Conservation (phyloP, 495 filamentous ascomycete species). For the Podospora tetraspora region DNA sequence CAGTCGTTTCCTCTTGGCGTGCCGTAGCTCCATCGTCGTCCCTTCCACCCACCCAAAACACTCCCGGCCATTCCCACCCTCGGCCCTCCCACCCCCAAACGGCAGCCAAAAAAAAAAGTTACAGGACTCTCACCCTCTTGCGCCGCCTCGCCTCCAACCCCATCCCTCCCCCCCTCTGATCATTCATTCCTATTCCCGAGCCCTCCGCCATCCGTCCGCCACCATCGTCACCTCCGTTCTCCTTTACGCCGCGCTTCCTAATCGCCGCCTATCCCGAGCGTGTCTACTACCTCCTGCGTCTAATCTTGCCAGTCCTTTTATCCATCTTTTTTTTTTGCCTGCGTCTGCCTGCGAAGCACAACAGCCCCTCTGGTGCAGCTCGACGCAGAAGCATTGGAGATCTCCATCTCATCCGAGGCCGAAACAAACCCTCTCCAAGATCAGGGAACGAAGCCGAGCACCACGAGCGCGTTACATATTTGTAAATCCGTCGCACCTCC, state of each 20-base stretch:
- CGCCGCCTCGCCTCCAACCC: slow-evolving; percentile 15
- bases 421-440: neutral
- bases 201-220: slow-evolving; percentile 24
- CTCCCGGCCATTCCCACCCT: slow-evolving; percentile 4
- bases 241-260: slow-evolving; percentile 7
- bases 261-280: neutral
- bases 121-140: slow-evolving; percentile 11
- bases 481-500: slow-evolving; percentile 19
- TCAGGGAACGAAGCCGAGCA: slow-evolving; percentile 15
- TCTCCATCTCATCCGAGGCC: slow-evolving; percentile 12
- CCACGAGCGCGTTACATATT: slow-evolving; percentile 15
- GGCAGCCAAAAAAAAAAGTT: slow-evolving; percentile 31
- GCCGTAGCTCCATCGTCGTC: slow-evolving; percentile 23
- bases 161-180: slow-evolving; percentile 10
- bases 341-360: slow-evolving; percentile 1
- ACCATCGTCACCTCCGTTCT: slow-evolving; percentile 5
- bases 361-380: slow-evolving; percentile 5
- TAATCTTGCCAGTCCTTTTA: neutral
- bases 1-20: slow-evolving; percentile 6
- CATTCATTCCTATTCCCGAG: slow-evolving; percentile 16
- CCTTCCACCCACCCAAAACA: slow-evolving; percentile 28
- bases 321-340: neutral
- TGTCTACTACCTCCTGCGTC: neutral
- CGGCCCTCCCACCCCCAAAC: slow-evolving; percentile 18
- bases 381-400: slow-evolving; percentile 8